Evolutionary conservation across 2,329 filamentous ascomycete genomes (phyloP).

Genomic region (Colletotrichum orchidophilum): DNA sequence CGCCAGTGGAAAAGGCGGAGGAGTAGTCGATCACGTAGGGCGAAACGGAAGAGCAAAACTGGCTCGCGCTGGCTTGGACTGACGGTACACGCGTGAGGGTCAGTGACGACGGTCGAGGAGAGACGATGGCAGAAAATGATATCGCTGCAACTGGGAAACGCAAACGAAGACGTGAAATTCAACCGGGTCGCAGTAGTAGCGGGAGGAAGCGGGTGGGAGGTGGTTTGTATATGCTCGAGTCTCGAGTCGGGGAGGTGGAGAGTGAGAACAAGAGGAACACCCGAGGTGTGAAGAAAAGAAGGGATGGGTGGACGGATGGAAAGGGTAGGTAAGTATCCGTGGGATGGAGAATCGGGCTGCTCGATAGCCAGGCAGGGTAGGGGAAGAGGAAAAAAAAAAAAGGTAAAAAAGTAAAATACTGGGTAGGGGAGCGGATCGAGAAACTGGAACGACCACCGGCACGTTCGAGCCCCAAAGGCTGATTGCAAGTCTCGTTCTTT

Average conservation of each 20-base stretch:
- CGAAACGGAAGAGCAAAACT: constrained; percentile 19
- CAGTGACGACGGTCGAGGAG: constrained; percentile 25
- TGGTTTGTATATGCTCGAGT: constrained; percentile 17
- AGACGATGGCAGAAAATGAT: constrained; percentile 22
- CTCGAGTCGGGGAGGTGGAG: constrained; percentile 11
- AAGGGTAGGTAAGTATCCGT: constrained; percentile 12
- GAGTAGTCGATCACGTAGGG: not conserved
- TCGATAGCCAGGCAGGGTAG: constrained; percentile 12
- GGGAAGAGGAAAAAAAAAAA: constrained; percentile 1
- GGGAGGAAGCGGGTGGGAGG: constrained; percentile 6
- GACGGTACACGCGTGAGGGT: not conserved
- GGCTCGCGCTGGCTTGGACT: constrained; percentile 6
- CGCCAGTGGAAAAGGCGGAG: constrained; percentile 21
- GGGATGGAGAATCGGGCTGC: not conserved
- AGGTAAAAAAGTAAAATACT: constrained; percentile 29
- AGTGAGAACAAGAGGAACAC: constrained; percentile 5
- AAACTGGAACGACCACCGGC: constrained; percentile 31
- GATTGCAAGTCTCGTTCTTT: constrained; percentile 32
- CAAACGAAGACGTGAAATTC: constrained; percentile 23
- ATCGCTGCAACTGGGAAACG: constrained; percentile 29
- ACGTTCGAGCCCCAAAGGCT: constrained; percentile 31
- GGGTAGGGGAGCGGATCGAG: constrained; percentile 26
- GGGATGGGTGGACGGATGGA: constrained; percentile 5
- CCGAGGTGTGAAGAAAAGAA: constrained; percentile 16
- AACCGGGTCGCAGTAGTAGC: not conserved